phyloP scores from a whole-genome alignment of 208 protist genomes.

The Leishmania arabica region DNA sequence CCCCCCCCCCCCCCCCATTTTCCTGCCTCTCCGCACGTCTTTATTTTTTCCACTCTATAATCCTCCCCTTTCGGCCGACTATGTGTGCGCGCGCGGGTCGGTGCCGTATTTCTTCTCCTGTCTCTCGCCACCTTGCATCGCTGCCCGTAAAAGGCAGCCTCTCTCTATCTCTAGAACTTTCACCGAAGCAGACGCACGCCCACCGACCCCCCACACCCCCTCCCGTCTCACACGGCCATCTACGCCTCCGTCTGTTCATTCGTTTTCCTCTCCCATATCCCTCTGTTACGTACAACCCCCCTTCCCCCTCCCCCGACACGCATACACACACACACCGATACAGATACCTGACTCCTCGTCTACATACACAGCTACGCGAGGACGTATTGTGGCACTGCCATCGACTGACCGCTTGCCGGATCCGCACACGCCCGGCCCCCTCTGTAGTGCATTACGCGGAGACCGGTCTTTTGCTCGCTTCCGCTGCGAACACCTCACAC shows the following conservation, averaged over 20 bases:
- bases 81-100: neutral
- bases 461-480: neutral
- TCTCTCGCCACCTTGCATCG: neutral
- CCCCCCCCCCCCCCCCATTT: neutral
- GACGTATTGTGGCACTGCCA: neutral
- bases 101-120: neutral
- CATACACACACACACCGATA: too few relatives aligned
- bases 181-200: neutral
- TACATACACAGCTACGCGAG: neutral
- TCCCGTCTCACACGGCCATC: neutral
- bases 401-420: neutral
- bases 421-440: neutral
- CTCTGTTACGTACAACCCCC: neutral
- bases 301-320: neutral
- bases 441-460: neutral
- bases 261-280: constrained; percentile 1
- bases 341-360: neutral
- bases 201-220: neutral
- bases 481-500: neutral
- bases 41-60: neutral
- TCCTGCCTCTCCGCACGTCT: neutral
- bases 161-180: neutral
- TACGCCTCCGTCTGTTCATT: neutral
- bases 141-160: neutral
- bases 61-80: neutral